These are phyloP conservation scores for Xerocomellus chrysenteron DNA, from an alignment of 768 basidiomycete genomes.

Conservation along the genomic window DNA sequence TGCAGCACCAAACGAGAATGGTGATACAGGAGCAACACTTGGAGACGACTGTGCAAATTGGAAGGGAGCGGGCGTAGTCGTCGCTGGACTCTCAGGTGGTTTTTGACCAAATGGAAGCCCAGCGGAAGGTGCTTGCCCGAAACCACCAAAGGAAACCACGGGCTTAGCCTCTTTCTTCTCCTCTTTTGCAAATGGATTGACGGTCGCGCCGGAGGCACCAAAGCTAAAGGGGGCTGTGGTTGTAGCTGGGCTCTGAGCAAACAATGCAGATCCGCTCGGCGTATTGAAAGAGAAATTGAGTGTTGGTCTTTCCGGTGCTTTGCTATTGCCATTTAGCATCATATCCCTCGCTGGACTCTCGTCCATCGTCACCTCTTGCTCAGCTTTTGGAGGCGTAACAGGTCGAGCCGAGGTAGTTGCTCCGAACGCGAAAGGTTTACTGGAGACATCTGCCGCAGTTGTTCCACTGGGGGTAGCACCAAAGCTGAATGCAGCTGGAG, in stretches of 20 bases:
- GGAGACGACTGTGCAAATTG: constrained; percentile 46
- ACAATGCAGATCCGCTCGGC: constrained; percentile 36
- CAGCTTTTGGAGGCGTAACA: constrained; percentile 64
- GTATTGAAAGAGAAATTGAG: constrained; percentile 50
- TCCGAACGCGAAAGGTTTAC: constrained; percentile 58
- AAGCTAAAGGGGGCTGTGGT: constrained; percentile 36
- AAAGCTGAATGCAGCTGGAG: constrained; percentile 46
- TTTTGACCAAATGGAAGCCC: constrained; percentile 51
- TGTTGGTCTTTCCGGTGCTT: constrained; percentile 41
- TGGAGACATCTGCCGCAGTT: constrained; percentile 43
- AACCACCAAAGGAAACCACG: constrained; percentile 44
- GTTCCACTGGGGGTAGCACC: constrained; percentile 37
- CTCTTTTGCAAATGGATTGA: constrained; percentile 53
- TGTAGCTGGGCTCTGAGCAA: constrained; percentile 35
- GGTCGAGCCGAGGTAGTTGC: constrained; percentile 43
- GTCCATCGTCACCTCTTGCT: constrained; percentile 75
- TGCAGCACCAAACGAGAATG: constrained; percentile 47
- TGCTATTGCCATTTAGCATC: constrained; percentile 39
- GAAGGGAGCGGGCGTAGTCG: constrained; percentile 45
- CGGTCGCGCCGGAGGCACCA: constrained; percentile 24
- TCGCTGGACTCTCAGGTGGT: constrained; percentile 38
- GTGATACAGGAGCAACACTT: constrained; percentile 36
- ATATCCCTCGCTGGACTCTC: constrained; percentile 74
- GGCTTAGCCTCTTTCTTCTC: constrained; percentile 44
- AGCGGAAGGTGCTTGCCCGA: constrained; percentile 43